Percentiles rank a stretch among this genome's conserved stretches.
Evolutionary conservation across 306 rosid genomes (phyloP).

Genomic region (Dalbergia oliveri): DNA sequence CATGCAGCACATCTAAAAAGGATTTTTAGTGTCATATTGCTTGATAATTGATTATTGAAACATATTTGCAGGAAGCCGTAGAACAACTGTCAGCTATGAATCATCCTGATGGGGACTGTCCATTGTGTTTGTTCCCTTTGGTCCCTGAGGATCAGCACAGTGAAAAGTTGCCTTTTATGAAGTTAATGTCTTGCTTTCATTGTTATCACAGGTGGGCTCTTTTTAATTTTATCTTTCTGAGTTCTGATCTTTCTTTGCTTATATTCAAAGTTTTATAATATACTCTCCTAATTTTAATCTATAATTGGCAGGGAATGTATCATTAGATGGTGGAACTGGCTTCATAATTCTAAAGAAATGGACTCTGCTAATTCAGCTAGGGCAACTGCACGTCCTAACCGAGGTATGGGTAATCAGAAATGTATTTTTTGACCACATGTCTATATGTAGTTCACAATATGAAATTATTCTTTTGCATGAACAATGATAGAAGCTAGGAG

Average conservation of each 20-base stretch:
- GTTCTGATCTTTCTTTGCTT: neutral
- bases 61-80: constrained; percentile 74
- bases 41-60: constrained; percentile 40
- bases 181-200: constrained; percentile 93
- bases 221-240: neutral
- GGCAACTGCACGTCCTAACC: constrained; percentile 38
- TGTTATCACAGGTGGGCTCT: constrained; percentile 76
- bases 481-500: constrained; percentile 29
- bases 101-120: constrained; percentile 93
- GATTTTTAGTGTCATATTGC: constrained; percentile 15
- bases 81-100: constrained; percentile 85
- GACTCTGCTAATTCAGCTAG: constrained; percentile 49
- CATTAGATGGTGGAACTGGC: constrained; percentile 85
- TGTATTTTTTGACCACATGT: constrained; percentile 38
- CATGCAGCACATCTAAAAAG: constrained; percentile 6
- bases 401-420: constrained; percentile 41
- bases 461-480: constrained; percentile 13
- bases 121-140: constrained; percentile 80
- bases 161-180: constrained; percentile 71
- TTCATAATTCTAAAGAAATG: constrained; percentile 56
- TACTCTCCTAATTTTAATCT: constrained; percentile 3
- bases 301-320: constrained; percentile 81
- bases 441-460: constrained; percentile 15
- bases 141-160: constrained; percentile 61
- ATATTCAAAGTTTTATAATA: neutral